These are phyloP conservation scores for Fomitopsis serialis DNA, from an alignment of 768 basidiomycete genomes.

Conservation along the genomic window DNA sequence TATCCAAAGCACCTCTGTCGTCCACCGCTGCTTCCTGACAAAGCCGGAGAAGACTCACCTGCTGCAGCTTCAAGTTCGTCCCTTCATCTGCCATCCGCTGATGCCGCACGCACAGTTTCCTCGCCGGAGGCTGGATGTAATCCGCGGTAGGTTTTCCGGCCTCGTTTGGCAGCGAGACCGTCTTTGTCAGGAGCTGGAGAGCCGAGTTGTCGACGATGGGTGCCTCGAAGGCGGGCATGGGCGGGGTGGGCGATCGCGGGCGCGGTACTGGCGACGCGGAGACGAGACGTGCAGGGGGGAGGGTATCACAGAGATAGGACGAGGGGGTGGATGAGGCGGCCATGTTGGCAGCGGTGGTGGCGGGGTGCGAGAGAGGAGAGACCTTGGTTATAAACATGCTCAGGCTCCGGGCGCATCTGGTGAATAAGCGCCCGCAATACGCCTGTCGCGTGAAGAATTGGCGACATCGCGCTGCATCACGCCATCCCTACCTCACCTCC, in stretches of 20 bases:
- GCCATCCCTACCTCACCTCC: background rate
- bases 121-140: conserved; percentile 32
- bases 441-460: conserved; percentile 21
- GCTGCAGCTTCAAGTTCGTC: conserved; percentile 86
- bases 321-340: conserved; percentile 11
- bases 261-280: conserved; percentile 11
- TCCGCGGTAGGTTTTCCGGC: background rate
- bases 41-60: conserved; percentile 47
- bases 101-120: conserved; percentile 89
- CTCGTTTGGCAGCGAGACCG: background rate
- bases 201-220: conserved; percentile 15
- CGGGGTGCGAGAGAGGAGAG: background rate
- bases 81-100: conserved; percentile 97
- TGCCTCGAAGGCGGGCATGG: conserved; percentile 21
- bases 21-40: background rate
- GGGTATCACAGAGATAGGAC: conserved; percentile 63
- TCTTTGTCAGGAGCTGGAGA: conserved; percentile 5
- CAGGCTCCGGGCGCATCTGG: conserved; percentile 1
- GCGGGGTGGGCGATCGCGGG: conserved; percentile 16
- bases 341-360: conserved; percentile 13
- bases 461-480: conserved; percentile 28
- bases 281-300: conserved; percentile 59
- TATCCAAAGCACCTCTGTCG: background rate
- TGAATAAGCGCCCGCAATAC: background rate
- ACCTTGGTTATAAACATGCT: background rate